Base-by-base conservation (phyloP, 1,139 yeast genomes). In the Candida pseudocylindracea region DNA sequence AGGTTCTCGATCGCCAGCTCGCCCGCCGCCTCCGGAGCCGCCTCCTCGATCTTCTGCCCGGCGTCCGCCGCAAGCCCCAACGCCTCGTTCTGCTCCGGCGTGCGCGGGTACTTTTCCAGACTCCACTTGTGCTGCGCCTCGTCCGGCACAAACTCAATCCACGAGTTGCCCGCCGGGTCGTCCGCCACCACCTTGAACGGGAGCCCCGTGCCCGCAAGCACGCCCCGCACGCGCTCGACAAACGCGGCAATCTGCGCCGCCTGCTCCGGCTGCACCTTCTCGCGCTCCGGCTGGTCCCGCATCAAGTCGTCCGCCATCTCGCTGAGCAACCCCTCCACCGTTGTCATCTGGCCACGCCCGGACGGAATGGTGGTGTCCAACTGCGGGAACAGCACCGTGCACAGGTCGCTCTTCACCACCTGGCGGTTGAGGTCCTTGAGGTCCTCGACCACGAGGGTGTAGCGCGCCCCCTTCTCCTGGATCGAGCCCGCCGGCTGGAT, bases 111-210 rank as follows among this genome's bases (percentile, higher is more conserved):
- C 44, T 83, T 91, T 31, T 64, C 61, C 55, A 72, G 76, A 26
- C 92, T 66, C 95, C 96, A 85, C 49, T 83, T 81, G 53, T 81
- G 93, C 34, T 78, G 59, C 10, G 93, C 65, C 49, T 85, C 94
- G 36, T 79, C 85, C 13, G 96, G 96, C 36, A 67, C 54, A 48
- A 67, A 83, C 49, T 83, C 94, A 36, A 91, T 73, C 93, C 95
- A 91, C 2, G 96, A 85, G 55, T 91, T 88, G 13, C 99, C 99
- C 1, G 95, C 69, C 27, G 98, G 96, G 53, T 88, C 99, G 50
- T 85, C 95, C 12, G 83, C 55, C 12, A 67, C 60, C 34, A 91
- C 65, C 0, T 93, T 79, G 39, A 88, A 49, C 2, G 98, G 98
- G 37, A 83, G 55, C 10, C 68, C 63, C 36, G 72, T 72, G 36